These are phyloP conservation scores for Cladosporium sp. DNA, from an alignment of 2,329 filamentous ascomycete species.

Conservation along the genomic window DNA sequence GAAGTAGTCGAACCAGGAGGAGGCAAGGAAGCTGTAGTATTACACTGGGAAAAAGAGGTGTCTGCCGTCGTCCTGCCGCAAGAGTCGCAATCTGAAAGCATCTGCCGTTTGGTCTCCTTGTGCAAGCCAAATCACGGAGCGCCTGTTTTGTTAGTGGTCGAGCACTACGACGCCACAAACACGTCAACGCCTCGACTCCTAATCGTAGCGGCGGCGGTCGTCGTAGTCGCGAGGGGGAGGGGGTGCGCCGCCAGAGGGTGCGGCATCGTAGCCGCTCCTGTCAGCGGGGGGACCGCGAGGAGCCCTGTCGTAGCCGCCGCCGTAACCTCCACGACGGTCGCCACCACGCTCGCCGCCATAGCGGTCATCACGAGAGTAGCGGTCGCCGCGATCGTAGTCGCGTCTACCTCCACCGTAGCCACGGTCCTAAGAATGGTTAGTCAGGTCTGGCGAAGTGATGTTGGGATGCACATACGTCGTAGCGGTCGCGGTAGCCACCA, in stretches of 20 bases:
- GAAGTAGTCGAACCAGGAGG: constrained; percentile 30
- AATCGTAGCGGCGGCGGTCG: constrained; percentile 32
- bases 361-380: constrained; percentile 20
- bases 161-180: neutral
- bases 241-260: constrained; percentile 24
- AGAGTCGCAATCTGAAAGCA: constrained; percentile 17
- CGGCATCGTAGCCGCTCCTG: constrained; percentile 21
- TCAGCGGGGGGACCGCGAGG: constrained; percentile 28
- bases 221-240: constrained; percentile 32
- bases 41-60: constrained; percentile 19
- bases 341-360: constrained; percentile 18
- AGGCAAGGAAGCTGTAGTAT: constrained; percentile 25
- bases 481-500: constrained; percentile 50
- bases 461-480: constrained; percentile 38
- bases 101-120: constrained; percentile 11
- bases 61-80: constrained; percentile 14
- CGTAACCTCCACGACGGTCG: constrained; percentile 27
- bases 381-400: constrained; percentile 41
- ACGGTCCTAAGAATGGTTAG: constrained; percentile 51
- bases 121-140: constrained; percentile 4
- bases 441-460: neutral
- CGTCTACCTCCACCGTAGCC: constrained; percentile 58
- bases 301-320: constrained; percentile 28
- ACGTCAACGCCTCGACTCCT: constrained; percentile 15
- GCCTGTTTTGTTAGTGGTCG: constrained; percentile 6